Evolutionary conservation across 495 filamentous ascomycete species (phyloP).

Genomic region (Penicillium angulare): DNA sequence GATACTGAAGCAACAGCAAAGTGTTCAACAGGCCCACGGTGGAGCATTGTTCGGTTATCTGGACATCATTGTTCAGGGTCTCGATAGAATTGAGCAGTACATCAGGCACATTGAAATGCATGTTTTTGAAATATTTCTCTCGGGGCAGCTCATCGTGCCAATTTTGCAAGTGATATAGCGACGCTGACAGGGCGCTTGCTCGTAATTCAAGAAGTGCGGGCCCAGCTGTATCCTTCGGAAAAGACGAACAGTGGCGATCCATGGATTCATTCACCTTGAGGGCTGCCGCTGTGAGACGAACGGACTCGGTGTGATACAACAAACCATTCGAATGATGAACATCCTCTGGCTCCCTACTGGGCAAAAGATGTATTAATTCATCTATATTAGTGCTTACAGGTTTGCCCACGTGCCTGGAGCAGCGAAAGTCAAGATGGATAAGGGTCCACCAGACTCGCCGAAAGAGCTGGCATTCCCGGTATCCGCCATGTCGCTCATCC

Average conservation of each 20-base stretch:
- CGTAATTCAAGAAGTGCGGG: neutral
- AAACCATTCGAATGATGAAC: neutral
- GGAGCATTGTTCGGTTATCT: constrained; percentile 1
- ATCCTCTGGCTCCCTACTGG: neutral
- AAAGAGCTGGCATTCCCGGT: constrained; percentile 8
- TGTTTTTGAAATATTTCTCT: neutral
- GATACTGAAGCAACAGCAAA: constrained; percentile 25
- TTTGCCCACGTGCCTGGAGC: constrained; percentile 28
- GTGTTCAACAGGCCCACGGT: constrained; percentile 12
- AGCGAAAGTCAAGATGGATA: constrained; percentile 31
- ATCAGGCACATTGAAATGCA: constrained; percentile 5
- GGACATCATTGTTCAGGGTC: neutral
- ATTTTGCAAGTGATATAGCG: constrained; percentile 5
- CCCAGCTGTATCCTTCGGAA: neutral
- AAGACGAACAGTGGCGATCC: neutral
- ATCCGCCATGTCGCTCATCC: constrained; percentile 3
- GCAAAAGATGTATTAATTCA: constrained; percentile 10
- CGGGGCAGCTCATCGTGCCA: constrained; percentile 10
- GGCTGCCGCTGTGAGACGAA: constrained; percentile 22
- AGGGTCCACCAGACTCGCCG: constrained; percentile 32
- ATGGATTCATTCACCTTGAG: constrained; percentile 20
- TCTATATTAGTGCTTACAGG: constrained; percentile 21
- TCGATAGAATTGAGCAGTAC: neutral
- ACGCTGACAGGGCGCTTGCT: neutral
- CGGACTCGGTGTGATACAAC: constrained; percentile 21